Evolutionary conservation across 768 basidiomycete genomes (phyloP).

Genomic region (Auricularia cornea): DNA sequence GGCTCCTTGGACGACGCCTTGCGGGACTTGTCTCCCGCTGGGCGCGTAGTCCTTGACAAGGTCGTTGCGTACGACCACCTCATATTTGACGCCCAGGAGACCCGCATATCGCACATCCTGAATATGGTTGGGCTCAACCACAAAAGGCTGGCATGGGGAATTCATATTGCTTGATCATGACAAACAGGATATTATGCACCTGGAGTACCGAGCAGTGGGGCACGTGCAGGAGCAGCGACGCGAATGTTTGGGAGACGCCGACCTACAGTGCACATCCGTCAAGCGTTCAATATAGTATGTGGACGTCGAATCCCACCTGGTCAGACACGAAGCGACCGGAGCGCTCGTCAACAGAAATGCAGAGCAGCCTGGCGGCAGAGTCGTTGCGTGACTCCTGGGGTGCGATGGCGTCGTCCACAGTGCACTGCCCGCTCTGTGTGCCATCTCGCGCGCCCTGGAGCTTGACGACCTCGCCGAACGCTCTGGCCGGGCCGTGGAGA

Average conservation of each 20-base stretch:
- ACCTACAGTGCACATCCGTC: no score
- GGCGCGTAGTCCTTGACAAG: constrained; percentile 45
- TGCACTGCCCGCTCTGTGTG: constrained; percentile 54
- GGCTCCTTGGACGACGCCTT: constrained; percentile 82
- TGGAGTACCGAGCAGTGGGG: constrained; percentile 67
- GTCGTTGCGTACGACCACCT: constrained; percentile 88
- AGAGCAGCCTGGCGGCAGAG: constrained; percentile 75
- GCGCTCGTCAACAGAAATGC: constrained; percentile 89
- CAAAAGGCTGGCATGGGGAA: constrained; percentile 39
- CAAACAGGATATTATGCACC: constrained; percentile 75
- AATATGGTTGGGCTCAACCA: constrained; percentile 42
- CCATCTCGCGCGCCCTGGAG: constrained; percentile 75
- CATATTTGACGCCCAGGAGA: constrained; percentile 92
- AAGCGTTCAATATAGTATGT: no score
- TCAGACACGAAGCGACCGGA: constrained; percentile 97
- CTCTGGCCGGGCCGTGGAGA: constrained; percentile 89
- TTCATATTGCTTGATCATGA: constrained; percentile 93
- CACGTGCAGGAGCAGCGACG: constrained; percentile 83
- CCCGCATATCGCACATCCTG: constrained; percentile 99
- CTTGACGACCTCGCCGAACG: constrained; percentile 79
- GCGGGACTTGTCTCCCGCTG: constrained; percentile 51
- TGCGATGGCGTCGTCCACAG: constrained; percentile 49
- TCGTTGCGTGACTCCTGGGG: constrained; percentile 89
- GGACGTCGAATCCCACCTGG: constrained; percentile 41
- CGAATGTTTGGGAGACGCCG: constrained; percentile 89